Percentiles rank a stretch among this genome's conserved stretches.
These are phyloP conservation scores for Ramalina intermedia DNA, from an alignment of 495 filamentous ascomycete genomes.

Conservation along the genomic window DNA sequence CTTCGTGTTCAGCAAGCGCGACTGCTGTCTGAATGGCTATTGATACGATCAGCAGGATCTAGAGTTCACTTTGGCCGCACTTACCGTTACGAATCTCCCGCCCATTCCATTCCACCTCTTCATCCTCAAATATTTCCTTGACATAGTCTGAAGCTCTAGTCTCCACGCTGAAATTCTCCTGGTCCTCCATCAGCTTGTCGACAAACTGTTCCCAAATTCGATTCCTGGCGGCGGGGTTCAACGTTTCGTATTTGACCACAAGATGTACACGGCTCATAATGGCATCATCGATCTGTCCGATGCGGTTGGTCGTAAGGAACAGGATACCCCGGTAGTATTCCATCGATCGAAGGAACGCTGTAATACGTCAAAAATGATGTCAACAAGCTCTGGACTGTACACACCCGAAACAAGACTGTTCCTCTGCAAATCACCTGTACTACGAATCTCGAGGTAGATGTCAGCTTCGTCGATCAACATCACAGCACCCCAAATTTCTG, in stretches of 20 bases:
- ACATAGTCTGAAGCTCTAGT: constrained; percentile 1
- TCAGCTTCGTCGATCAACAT: constrained; percentile 27
- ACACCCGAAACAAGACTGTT: constrained; percentile 32
- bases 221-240: constrained; percentile 1
- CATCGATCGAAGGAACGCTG: constrained; percentile 43
- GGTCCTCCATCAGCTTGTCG: not conserved
- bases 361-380: constrained; percentile 26
- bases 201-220: not conserved
- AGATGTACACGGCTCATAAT: constrained; percentile 1
- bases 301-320: constrained; percentile 28
- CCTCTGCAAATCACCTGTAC: constrained; percentile 18
- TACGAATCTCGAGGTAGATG: constrained; percentile 20
- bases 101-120: constrained; percentile 17
- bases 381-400: constrained; percentile 12
- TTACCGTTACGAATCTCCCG: constrained; percentile 18
- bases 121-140: not conserved
- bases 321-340: constrained; percentile 19
- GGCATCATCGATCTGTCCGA: constrained; percentile 1
- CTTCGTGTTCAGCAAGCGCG: constrained; percentile 12
- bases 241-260: constrained; percentile 5
- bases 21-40: constrained; percentile 18
- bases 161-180: not conserved
- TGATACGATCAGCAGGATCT: not conserved
- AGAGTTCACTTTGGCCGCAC: not conserved
- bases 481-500: constrained; percentile 13